phyloP scores from a whole-genome alignment of 2,329 filamentous ascomycete species.

The Sclerotinia trifoliorum region DNA sequence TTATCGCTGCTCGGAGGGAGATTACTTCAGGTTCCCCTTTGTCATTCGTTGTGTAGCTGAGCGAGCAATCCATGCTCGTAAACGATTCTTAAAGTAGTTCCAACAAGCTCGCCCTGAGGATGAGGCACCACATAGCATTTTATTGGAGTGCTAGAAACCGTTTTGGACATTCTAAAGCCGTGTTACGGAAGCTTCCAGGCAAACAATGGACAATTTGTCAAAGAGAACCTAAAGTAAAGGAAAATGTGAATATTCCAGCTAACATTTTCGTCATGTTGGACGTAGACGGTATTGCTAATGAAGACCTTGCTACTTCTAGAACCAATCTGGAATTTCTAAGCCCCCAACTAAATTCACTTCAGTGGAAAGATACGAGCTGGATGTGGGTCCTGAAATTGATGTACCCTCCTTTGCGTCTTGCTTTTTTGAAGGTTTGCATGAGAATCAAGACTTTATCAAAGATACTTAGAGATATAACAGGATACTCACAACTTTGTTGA shows the following conservation, averaged over 20 bases:
- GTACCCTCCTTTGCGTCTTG: not conserved
- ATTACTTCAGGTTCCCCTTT: not conserved
- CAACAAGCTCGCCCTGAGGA: not conserved
- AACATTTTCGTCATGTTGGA: not conserved
- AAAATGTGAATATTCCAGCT: not conserved
- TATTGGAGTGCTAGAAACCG: not conserved
- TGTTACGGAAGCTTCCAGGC: not conserved
- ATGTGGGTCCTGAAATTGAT: not conserved
- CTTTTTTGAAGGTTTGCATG: not conserved
- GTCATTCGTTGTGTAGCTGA: not conserved
- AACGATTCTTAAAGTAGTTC: not conserved
- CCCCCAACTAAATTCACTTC: not conserved
- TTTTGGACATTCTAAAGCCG: not conserved
- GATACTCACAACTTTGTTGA: not conserved
- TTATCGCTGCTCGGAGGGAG: not conserved
- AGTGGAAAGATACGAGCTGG: not conserved
- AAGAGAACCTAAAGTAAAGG: no score
- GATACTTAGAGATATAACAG: slow-evolving; percentile 1
- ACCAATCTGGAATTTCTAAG: not conserved
- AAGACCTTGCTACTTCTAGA: not conserved
- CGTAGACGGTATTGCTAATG: not conserved
- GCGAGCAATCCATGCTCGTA: not conserved
- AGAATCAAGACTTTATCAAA: not conserved
- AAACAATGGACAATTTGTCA: fast-evolving
- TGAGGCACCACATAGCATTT: not conserved